Conservation (phyloP, 148 eudicot species). For the Rhododendron ovatum region DNA sequence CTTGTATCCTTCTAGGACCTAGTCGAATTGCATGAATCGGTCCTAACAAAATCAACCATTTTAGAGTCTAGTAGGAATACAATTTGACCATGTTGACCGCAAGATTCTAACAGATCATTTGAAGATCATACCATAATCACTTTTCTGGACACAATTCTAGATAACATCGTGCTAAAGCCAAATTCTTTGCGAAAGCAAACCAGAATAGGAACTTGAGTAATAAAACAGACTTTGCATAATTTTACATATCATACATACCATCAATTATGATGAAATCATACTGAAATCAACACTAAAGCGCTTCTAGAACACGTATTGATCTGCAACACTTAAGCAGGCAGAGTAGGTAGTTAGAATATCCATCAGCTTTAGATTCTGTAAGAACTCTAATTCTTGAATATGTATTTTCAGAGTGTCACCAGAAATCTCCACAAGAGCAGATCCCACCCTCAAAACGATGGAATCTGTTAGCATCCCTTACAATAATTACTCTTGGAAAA, state of each 20-base stretch:
- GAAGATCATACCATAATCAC: not conserved
- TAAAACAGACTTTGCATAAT: not conserved
- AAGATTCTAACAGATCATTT: not conserved
- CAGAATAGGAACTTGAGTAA: not conserved
- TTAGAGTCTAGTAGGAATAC: not conserved
- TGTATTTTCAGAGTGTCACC: constrained; percentile 37
- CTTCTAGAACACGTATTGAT: not conserved
- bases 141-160: not conserved
- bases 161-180: not conserved
- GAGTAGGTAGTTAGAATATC: not conserved
- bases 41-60: not conserved
- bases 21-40: not conserved
- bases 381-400: not conserved
- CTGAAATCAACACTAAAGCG: not conserved
- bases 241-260: not conserved
- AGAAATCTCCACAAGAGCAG: constrained; percentile 87
- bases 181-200: not conserved
- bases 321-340: not conserved
- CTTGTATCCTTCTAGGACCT: not conserved
- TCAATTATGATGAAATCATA: not conserved
- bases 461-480: constrained; percentile 86
- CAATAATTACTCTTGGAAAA: constrained; percentile 50
- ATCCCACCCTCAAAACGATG: constrained; percentile 68
- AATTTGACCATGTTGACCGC: not conserved
- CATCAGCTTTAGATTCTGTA: not conserved